Evolutionary conservation across 352 stramenopile species (phyloP).

Genomic region (Globisporangium ultimum): DNA sequence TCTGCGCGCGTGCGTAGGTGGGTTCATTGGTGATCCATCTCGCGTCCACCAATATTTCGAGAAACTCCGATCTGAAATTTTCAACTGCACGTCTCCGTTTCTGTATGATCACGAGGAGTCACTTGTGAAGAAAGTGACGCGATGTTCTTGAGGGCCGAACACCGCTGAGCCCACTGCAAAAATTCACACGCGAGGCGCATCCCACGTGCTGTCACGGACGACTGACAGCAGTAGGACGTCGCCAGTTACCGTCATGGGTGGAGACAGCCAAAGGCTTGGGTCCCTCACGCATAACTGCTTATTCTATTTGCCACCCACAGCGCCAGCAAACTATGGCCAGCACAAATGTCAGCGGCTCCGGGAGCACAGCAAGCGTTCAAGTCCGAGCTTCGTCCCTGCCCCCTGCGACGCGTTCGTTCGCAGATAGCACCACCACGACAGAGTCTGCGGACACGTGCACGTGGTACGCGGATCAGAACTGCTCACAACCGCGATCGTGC

Average conservation of each 20-base stretch:
- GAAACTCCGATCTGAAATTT: too few relatives aligned
- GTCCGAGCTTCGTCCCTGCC: too few relatives aligned
- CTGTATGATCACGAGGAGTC: neutral
- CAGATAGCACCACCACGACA: neutral
- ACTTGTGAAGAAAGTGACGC: neutral
- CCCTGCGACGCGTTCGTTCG: too few relatives aligned
- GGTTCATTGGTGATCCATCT: too few relatives aligned
- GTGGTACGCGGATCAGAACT: constrained; percentile 12
- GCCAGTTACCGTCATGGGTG: neutral
- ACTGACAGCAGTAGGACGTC: neutral
- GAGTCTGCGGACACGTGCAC: constrained; percentile 1
- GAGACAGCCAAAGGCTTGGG: too few relatives aligned
- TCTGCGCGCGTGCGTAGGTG: too few relatives aligned
- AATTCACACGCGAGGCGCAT: neutral
- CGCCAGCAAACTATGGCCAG: neutral
- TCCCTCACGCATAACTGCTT: neutral
- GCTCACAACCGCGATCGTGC: constrained; percentile 33
- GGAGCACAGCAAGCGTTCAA: neutral
- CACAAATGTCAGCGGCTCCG: neutral
- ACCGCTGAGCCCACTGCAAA: neutral
- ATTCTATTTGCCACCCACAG: neutral
- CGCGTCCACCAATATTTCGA: too few relatives aligned
- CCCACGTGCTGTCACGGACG: too few relatives aligned
- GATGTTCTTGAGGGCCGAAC: neutral
- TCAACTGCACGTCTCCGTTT: too few relatives aligned